A percentile compares a stretch with the other conserved stretches of the same genome.
These are phyloP conservation scores for Neopestalotiopsis sp. DNA, from an alignment of 2,329 filamentous ascomycete genomes.

Conservation along the genomic window DNA sequence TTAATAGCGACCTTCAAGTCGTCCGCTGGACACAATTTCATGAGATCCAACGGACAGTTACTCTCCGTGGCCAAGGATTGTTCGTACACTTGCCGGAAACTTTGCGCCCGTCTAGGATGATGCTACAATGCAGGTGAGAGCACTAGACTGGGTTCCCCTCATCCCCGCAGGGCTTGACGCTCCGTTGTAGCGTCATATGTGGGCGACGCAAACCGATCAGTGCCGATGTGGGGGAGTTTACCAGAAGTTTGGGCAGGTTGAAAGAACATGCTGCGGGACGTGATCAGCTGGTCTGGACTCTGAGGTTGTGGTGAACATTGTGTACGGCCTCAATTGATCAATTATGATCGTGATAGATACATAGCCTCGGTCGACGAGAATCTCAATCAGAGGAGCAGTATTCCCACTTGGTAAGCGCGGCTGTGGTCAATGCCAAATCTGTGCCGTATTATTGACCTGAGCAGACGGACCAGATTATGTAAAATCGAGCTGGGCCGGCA, in stretches of 20 bases:
- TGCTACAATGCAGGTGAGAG: neutral
- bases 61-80: neutral
- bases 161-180: neutral
- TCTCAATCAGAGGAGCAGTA: no score
- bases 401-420: neutral
- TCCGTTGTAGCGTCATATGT: neutral
- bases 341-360: neutral
- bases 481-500: neutral
- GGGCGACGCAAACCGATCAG: neutral
- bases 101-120: neutral
- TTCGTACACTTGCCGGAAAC: neutral
- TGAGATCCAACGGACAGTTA: neutral
- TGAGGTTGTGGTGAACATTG: neutral
- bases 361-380: neutral
- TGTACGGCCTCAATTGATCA: neutral
- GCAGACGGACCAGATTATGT: neutral
- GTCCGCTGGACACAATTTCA: neutral
- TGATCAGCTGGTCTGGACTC: neutral
- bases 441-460: neutral
- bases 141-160: constrained; percentile 9
- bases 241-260: neutral
- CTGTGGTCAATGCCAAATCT: neutral
- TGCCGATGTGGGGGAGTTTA: constrained; percentile 1
- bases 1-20: neutral
- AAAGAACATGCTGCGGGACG: neutral